Conservation (phyloP, 169 alveolate genomes). For the Cytauxzoon felis region DNA sequence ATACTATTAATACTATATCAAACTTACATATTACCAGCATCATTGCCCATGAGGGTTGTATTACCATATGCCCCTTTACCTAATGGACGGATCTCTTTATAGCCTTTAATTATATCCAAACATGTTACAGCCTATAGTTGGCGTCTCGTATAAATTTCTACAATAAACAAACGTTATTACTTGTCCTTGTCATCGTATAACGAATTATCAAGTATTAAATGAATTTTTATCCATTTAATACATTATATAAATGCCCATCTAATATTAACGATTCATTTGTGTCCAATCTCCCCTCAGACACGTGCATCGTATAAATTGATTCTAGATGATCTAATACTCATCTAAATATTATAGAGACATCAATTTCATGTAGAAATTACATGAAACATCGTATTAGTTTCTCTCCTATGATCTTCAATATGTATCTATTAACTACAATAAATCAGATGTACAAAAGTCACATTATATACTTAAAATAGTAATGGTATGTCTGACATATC, state of each 20-base stretch:
- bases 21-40: conserved; percentile 60
- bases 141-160: background rate
- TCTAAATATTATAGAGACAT: too few relatives aligned
- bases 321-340: too few relatives aligned
- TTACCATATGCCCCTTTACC: conserved; percentile 74
- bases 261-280: too few relatives aligned
- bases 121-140: too few relatives aligned
- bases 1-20: background rate
- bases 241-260: too few relatives aligned
- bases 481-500: conserved; percentile 64
- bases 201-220: too few relatives aligned
- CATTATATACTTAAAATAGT: conserved; percentile 17
- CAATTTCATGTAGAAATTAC: too few relatives aligned
- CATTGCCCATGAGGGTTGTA: conserved; percentile 63
- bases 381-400: background rate
- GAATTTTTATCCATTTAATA: too few relatives aligned
- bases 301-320: too few relatives aligned
- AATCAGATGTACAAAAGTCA: background rate
- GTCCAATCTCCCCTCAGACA: too few relatives aligned
- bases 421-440: background rate
- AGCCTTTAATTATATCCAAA: conserved; percentile 1
- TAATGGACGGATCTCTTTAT: conserved; percentile 27
- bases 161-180: background rate
- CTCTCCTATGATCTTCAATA: background rate
- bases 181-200: background rate